These are phyloP conservation scores for Xylariaceae sp. DNA, from an alignment of 2,329 filamentous ascomycete genomes.

Conservation along the genomic window DNA sequence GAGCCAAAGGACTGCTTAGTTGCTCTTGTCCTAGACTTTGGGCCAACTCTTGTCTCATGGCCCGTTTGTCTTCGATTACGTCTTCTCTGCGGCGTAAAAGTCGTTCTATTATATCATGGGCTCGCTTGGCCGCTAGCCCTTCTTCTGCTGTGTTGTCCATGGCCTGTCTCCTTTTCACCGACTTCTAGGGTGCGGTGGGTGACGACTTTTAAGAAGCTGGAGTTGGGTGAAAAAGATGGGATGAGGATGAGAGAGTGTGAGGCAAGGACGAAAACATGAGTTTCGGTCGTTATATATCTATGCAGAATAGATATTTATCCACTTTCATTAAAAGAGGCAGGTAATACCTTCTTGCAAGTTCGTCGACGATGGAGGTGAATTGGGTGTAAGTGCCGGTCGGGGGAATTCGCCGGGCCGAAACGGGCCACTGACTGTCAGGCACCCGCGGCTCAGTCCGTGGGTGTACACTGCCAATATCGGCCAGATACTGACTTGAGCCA, in stretches of 20 bases:
- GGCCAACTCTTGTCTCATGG: conserved; percentile 49
- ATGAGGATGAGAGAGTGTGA: background rate
- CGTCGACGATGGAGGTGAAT: too few relatives aligned
- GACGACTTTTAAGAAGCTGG: background rate
- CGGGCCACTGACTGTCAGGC: too few relatives aligned
- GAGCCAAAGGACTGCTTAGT: conserved; percentile 42
- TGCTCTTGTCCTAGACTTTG: conserved; percentile 41
- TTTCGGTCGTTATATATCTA: background rate
- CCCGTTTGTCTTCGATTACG: conserved; percentile 48
- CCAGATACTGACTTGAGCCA: too few relatives aligned
- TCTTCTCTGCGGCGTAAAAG: conserved; percentile 55
- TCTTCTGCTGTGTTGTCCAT: conserved; percentile 26
- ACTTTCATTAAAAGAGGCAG: too few relatives aligned
- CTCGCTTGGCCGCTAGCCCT: conserved; percentile 29
- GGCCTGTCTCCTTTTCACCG: conserved; percentile 15
- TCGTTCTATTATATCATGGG: conserved; percentile 43
- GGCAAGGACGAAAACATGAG: background rate
- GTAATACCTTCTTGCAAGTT: too few relatives aligned
- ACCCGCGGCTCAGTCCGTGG: too few relatives aligned
- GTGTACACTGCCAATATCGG: too few relatives aligned
- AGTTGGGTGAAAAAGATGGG: background rate
- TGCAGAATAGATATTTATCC: background rate
- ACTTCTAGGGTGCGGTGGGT: background rate
- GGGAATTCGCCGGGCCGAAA: too few relatives aligned
- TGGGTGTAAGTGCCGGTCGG: too few relatives aligned